Evolutionary conservation across 106 monocot genomes (phyloP).

Genomic region (Allium fistulosum): DNA sequence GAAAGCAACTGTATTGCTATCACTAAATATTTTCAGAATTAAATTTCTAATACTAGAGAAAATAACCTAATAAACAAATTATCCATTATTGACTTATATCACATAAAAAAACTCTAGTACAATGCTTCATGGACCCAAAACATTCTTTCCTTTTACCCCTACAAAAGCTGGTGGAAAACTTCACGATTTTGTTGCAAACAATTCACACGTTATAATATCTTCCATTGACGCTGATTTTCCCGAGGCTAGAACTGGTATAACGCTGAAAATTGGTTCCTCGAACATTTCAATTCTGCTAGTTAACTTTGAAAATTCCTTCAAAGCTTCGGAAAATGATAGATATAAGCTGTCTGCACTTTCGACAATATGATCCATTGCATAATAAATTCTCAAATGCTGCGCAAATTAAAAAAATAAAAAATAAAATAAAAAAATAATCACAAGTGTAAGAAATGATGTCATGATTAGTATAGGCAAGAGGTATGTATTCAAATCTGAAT

Average conservation of each 20-base stretch:
- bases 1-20: too few species aligned
- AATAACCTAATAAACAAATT: too few species aligned
- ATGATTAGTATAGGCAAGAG: too few species aligned
- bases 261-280: constrained; percentile 33
- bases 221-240: constrained; percentile 55
- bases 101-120: too few species aligned
- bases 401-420: background rate
- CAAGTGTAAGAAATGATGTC: too few species aligned
- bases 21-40: too few species aligned
- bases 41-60: too few species aligned
- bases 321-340: constrained; percentile 26
- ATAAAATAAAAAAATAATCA: background rate
- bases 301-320: constrained; percentile 35
- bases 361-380: constrained; percentile 10
- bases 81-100: too few species aligned
- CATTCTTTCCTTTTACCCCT: too few species aligned
- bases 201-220: constrained; percentile 73
- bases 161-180: background rate
- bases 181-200: constrained; percentile 61
- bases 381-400: constrained; percentile 81
- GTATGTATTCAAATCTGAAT: too few species aligned
- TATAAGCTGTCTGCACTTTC: constrained; percentile 18
- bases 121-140: too few species aligned
- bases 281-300: background rate
- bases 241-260: constrained; percentile 62